A percentile compares a stretch with the other conserved stretches of the same genome.
These are phyloP conservation scores for Cystobasidium sp. DNA, from an alignment of 1,284 basidiomycete genomes.

Conservation along the genomic window DNA sequence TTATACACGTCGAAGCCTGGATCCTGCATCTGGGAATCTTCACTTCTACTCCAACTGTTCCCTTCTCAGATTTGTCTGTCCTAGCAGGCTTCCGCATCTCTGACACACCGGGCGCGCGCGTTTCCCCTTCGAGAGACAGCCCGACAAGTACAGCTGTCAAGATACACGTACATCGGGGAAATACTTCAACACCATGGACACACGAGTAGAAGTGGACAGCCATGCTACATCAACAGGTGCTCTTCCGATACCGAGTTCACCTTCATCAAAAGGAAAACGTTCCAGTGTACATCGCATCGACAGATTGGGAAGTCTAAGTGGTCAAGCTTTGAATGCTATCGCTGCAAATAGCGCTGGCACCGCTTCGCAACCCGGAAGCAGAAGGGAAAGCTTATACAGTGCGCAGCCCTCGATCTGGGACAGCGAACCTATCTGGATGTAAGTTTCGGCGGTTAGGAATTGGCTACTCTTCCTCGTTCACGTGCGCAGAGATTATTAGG, in stretches of 20 bases:
- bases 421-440: conserved; percentile 36
- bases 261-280: conserved; percentile 11
- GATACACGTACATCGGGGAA: neutral
- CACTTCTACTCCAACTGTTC: too few species aligned
- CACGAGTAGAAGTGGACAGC: conserved; percentile 12
- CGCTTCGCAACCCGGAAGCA: neutral
- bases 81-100: too few species aligned
- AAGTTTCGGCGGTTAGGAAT: neutral
- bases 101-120: too few species aligned
- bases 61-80: too few species aligned
- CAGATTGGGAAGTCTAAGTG: conserved; percentile 9
- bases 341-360: neutral
- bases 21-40: too few species aligned
- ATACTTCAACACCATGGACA: neutral
- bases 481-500: too few species aligned
- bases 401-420: conserved; percentile 21
- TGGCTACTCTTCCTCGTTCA: too few species aligned
- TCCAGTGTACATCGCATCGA: conserved; percentile 19
- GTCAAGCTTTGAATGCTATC: conserved; percentile 14
- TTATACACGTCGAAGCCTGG: too few species aligned
- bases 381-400: conserved; percentile 26
- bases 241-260: neutral
- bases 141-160: neutral
- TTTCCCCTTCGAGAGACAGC: neutral
- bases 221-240: neutral